Conservation (phyloP, 2,329 filamentous ascomycete species). For the Beauveria varroae region DNA sequence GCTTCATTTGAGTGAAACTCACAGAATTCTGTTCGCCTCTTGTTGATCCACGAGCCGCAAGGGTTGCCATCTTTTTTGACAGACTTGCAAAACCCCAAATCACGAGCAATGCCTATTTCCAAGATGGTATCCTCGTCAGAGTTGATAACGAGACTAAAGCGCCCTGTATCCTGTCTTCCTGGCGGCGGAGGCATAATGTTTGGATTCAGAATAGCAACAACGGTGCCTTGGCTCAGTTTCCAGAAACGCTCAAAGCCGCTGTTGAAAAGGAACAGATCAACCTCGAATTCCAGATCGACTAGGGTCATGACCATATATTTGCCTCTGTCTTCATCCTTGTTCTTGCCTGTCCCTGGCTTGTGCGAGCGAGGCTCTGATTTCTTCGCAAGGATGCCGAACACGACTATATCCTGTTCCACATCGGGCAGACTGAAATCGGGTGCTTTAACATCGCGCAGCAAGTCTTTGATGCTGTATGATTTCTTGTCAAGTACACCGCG, state of each 20-base stretch:
- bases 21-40: conserved; percentile 80
- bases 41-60: conserved; percentile 82
- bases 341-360: conserved; percentile 35
- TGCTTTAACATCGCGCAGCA: conserved; percentile 72
- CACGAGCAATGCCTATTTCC: conserved; percentile 76
- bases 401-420: conserved; percentile 79
- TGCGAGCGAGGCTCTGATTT: conserved; percentile 74
- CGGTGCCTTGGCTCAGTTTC: conserved; percentile 85
- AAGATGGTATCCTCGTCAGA: conserved; percentile 84
- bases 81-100: conserved; percentile 82
- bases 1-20: conserved; percentile 86
- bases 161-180: conserved; percentile 66
- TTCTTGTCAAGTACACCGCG: conserved; percentile 74
- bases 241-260: conserved; percentile 88
- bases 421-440: conserved; percentile 77
- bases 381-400: conserved; percentile 79
- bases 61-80: conserved; percentile 75
- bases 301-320: conserved; percentile 93
- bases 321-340: conserved; percentile 49
- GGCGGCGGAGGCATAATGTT: conserved; percentile 80
- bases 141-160: conserved; percentile 78
- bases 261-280: conserved; percentile 89
- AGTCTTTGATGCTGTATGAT: conserved; percentile 67
- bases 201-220: conserved; percentile 88
- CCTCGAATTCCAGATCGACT: conserved; percentile 80